Base-by-base conservation (phyloP, 345 rosid genomes). In the Syzygium grande region DNA sequence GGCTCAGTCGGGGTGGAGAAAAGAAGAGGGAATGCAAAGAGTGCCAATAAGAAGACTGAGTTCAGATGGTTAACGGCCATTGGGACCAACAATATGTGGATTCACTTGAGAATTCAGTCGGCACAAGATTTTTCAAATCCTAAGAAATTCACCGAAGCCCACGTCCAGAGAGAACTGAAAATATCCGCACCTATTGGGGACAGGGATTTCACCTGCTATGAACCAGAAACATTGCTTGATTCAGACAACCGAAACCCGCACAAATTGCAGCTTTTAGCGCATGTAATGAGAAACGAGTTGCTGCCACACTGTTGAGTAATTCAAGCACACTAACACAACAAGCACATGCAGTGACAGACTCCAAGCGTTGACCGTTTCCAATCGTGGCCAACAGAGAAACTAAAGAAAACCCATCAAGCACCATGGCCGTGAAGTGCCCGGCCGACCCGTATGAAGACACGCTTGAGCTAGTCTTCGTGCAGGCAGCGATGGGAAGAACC, bases 1-100 rank as follows among this genome's bases (percentile, higher is more conserved):
- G 84, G 30, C 38, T 27, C 51, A 11, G 61, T 14, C 52, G 13
- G 43, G 52, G 85, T 38, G n/a, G 86, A 51, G 85, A 88, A 55
- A 30, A 88, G 61, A 79, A 89, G 51, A 86, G 84, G 51, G 22
- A 55, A 63, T 87, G 86, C 13, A 79, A 89, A n/a, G 56, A 89
- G 56, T 17, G 34, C 29, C 87, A 86, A 21, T 22, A 19, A 52
- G 51, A 89, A 86, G 59, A 88, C 58, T 52, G 46, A 53, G 23
- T 51, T 23, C 17, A 77, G 34, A 22, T 46, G 58, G 87, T 85
- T 90, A 90, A 88, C 68, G 58, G 43, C 63, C 87, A 58, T 88
- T 38, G 49, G 49, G 83, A 73, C 49, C 25, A 73, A 38, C 27
- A 3, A 19, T 11, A 73, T 19, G 83, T 19, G 83, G 83, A 34